phyloP scores from a whole-genome alignment of 768 basidiomycete species.

The Lactarius evosmus region DNA sequence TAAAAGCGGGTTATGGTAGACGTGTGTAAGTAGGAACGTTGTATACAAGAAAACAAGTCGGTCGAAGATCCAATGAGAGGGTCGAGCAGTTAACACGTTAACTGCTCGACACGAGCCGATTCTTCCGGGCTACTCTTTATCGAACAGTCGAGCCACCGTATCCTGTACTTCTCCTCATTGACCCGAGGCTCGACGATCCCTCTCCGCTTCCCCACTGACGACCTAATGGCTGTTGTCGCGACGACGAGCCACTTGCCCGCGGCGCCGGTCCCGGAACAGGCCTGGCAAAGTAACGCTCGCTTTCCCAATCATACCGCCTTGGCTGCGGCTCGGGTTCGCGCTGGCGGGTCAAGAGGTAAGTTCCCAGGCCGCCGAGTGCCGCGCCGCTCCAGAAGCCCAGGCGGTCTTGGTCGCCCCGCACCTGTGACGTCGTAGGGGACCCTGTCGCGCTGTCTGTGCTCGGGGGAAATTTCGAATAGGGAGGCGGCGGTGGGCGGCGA shows the following conservation, averaged over 20 bases:
- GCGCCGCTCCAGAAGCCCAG: slow-evolving; percentile 89
- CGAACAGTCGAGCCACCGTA: slow-evolving; percentile 75
- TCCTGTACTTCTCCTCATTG: slow-evolving; percentile 74
- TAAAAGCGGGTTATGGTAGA: background rate
- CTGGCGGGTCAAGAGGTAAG: slow-evolving; percentile 46
- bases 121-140: slow-evolving; percentile 35
- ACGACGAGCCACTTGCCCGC: slow-evolving; percentile 15
- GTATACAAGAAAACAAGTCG: background rate
- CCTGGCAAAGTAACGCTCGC: slow-evolving; percentile 32
- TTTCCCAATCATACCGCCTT: slow-evolving; percentile 61
- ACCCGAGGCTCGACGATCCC: slow-evolving; percentile 64
- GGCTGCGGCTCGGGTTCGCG: slow-evolving; percentile 31
- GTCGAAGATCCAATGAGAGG: background rate
- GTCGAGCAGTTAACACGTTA: no score
- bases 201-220: slow-evolving; percentile 48
- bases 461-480: slow-evolving; percentile 40
- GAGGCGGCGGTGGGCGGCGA: slow-evolving; percentile 52
- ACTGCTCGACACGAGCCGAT: background rate
- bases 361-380: slow-evolving; percentile 65
- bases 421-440: background rate
- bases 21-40: background rate
- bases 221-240: slow-evolving; percentile 13
- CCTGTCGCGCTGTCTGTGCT: slow-evolving; percentile 40
- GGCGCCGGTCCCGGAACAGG: slow-evolving; percentile 34
- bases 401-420: background rate